Evolutionary conservation across 2,329 filamentous ascomycete species (phyloP), one percentile per base, ranked within the genome.

Genomic region (Cadophora sp.): DNA sequence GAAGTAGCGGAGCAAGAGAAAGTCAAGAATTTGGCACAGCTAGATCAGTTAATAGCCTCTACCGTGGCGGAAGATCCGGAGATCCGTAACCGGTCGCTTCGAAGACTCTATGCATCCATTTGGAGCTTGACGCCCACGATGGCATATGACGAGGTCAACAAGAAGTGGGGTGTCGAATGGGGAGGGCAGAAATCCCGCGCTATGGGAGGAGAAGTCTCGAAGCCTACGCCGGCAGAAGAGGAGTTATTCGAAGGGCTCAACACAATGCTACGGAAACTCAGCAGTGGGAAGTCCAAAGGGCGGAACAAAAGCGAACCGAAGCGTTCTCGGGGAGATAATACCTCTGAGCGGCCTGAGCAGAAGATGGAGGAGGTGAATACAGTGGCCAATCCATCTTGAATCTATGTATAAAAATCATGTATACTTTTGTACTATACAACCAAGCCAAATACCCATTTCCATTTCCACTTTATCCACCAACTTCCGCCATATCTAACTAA

Each of bases 221-320:
- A 66, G 53, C 59, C 73, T n/a, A 55, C 65, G 13, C 63, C 73
- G 1, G 73, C 72, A 1, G 80, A 83, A 62, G 71, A 78, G 18
- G 76, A 78, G 27, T 79, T 88, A n/a, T 88, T 88, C 63, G 75
- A 83, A 58, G 84, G 80, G 4, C 77, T 83, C 7, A 76, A 82
- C 16, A 59, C 22, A 7, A 59, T 64, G 14, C 61, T 55, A 6
- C 58, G 30, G 18, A 27, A 20, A 47, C 58, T 60, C 58, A 48
- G 16, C 24, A n/a, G 24, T 27, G n/a, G 2, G 18, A 39, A 30
- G 30, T 14, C 22, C 43, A 30, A 47, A 16, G 27, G 14, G 41
- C 24, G 24, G 45, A 41, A 20, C 11, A 60, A 22, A 16, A 36
- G 16, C 22, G 58, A 33, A 7, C 41, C 24, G 20, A 51, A 51